Evolutionary conservation across 495 filamentous ascomycete genomes (phyloP).

Genomic region (Amorphotheca resinae): DNA sequence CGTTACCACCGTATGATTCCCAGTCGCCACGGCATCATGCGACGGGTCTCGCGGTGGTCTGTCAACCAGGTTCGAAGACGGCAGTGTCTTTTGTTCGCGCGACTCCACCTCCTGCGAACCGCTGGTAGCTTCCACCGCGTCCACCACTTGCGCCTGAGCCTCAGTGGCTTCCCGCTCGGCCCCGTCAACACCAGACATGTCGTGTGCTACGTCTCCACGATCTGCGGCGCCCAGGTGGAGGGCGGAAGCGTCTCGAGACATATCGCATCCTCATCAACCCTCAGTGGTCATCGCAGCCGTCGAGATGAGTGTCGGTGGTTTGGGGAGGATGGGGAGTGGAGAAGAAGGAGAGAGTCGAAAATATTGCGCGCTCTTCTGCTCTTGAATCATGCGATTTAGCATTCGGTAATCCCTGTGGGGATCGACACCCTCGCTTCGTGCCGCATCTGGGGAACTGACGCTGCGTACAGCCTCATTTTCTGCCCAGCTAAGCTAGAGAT

Average conservation of each 20-base stretch:
- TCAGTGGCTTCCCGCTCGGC: not conserved
- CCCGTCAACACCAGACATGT: conserved; percentile 1
- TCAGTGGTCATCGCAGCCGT: too few relatives aligned
- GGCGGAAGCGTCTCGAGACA: conserved; percentile 7
- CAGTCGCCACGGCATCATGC: not conserved
- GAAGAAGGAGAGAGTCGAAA: too few relatives aligned
- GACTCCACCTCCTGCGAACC: not conserved
- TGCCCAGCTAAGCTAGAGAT: too few relatives aligned
- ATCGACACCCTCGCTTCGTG: conserved; percentile 3
- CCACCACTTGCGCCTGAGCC: not conserved
- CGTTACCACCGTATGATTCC: conserved; percentile 3
- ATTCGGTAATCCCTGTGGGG: conserved; percentile 2
- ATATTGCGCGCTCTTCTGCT: not conserved
- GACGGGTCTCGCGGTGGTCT: not conserved
- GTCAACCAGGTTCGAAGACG: not conserved
- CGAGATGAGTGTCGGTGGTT: not conserved
- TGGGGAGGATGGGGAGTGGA: not conserved
- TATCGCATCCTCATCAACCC: conserved; percentile 1
- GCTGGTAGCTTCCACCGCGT: not conserved
- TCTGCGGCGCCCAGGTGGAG: conserved; percentile 8
- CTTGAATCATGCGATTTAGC: not conserved
- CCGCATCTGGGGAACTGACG: conserved; percentile 1
- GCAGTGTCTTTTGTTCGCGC: too few relatives aligned
- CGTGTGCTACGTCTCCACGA: not conserved
- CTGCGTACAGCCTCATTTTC: not conserved